A percentile compares a stretch with the other conserved stretches of the same genome.
phyloP scores from a whole-genome alignment of 352 stramenopile genomes.

The Pythium myriotylum region DNA sequence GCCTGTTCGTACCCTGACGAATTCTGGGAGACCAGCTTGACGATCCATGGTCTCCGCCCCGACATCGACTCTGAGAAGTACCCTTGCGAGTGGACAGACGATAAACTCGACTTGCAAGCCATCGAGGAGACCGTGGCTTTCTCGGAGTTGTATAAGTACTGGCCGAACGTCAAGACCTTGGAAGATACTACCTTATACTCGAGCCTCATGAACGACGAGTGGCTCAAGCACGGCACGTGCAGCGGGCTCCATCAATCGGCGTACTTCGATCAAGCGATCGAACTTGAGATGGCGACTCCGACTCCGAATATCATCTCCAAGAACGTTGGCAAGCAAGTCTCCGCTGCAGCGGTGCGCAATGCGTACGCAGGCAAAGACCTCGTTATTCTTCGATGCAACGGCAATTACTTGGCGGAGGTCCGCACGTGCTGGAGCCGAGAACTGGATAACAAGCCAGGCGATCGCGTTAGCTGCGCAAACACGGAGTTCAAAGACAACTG shows the following conservation, averaged over 20 bases:
- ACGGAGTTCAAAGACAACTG: too few species aligned
- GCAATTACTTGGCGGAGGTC: too few species aligned
- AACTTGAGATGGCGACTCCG: too few species aligned
- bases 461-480: too few species aligned
- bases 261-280: too few species aligned
- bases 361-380: too few species aligned
- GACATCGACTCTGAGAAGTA: slow-evolving; percentile 61
- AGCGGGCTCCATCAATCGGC: slow-evolving; percentile 74
- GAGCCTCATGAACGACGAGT: slow-evolving; percentile 93
- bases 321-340: too few species aligned
- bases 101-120: slow-evolving; percentile 66
- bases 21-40: slow-evolving; percentile 86
- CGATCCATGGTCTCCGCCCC: slow-evolving; percentile 87
- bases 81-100: slow-evolving; percentile 64
- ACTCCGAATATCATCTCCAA: too few species aligned
- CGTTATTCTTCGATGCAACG: too few species aligned
- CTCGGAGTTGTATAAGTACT: slow-evolving; percentile 69
- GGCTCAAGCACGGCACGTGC: slow-evolving; percentile 91
- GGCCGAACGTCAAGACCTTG: slow-evolving; percentile 82
- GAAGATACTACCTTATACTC: slow-evolving; percentile 50
- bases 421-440: too few species aligned
- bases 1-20: slow-evolving; percentile 59
- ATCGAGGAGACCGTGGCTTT: slow-evolving; percentile 49
- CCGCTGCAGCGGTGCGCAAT: too few species aligned
- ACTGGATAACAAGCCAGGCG: too few species aligned